These are phyloP conservation scores for Elsinoe arachidis DNA, from an alignment of 2,329 filamentous ascomycete genomes.

Conservation along the genomic window DNA sequence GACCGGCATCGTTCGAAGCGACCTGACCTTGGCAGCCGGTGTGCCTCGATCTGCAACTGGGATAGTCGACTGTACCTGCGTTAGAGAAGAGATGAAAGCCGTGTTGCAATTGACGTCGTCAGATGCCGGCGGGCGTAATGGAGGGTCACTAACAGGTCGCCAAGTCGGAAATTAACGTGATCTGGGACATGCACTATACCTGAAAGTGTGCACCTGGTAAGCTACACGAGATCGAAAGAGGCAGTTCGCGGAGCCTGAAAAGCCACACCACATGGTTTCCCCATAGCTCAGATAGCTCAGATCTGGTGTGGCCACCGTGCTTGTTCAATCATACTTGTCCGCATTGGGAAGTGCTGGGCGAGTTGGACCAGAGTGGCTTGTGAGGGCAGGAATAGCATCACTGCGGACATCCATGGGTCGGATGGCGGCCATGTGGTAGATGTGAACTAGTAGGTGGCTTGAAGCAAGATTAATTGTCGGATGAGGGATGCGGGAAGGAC, in stretches of 20 bases:
- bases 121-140: slow-evolving; percentile 2
- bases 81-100: neutral
- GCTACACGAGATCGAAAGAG: neutral
- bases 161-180: slow-evolving; percentile 5
- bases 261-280: slow-evolving; percentile 7
- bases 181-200: neutral
- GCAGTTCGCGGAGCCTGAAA: neutral
- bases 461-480: neutral
- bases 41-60: slow-evolving; percentile 5
- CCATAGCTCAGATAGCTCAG: neutral
- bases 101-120: slow-evolving; percentile 7
- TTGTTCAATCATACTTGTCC: neutral
- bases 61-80: slow-evolving; percentile 5
- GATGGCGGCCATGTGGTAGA: slow-evolving; percentile 9
- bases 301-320: neutral
- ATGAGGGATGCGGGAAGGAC: neutral
- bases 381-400: slow-evolving; percentile 5
- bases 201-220: neutral
- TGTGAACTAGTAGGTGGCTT: neutral
- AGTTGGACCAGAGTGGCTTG: neutral
- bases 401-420: neutral
- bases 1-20: neutral
- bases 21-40: neutral
- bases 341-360: neutral
- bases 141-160: neutral